These are phyloP conservation scores for Botrytis fragariae DNA, from an alignment of 2,329 filamentous ascomycete species.

Conservation along the genomic window DNA sequence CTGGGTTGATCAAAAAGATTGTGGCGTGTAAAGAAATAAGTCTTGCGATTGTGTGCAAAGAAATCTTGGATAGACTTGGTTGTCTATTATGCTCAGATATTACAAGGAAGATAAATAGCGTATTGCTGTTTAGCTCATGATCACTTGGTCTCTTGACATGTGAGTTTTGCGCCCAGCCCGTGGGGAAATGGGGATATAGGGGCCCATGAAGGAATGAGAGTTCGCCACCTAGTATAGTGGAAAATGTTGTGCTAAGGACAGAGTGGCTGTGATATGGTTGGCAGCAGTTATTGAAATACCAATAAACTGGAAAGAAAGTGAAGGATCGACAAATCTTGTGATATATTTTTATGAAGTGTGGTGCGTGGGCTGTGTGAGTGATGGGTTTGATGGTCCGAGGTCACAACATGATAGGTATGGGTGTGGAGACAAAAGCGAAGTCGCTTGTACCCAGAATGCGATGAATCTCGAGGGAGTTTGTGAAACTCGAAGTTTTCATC, in stretches of 20 bases:
- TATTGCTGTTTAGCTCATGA: not conserved
- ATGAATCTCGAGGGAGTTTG: not conserved
- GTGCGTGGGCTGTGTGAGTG: not conserved
- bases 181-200: not conserved
- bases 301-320: not conserved
- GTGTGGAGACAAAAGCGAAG: not conserved
- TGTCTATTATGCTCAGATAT: not conserved
- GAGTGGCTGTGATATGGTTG: constrained; percentile 6
- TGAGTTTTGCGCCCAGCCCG: not conserved
- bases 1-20: not conserved
- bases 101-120: not conserved
- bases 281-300: not conserved
- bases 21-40: not conserved
- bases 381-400: not conserved
- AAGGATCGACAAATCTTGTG: constrained; percentile 3
- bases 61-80: not conserved
- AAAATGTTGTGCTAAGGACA: constrained; percentile 2
- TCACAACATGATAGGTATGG: not conserved
- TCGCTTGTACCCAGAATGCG: not conserved
- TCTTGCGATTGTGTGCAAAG: not conserved
- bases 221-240: constrained; percentile 7
- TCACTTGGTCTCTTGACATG: constrained; percentile 14
- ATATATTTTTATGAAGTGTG: not conserved
- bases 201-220: not conserved
- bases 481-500: not conserved